Base-by-base conservation (phyloP, 495 filamentous ascomycete genomes). In the Chaetomidium leptoderma region DNA sequence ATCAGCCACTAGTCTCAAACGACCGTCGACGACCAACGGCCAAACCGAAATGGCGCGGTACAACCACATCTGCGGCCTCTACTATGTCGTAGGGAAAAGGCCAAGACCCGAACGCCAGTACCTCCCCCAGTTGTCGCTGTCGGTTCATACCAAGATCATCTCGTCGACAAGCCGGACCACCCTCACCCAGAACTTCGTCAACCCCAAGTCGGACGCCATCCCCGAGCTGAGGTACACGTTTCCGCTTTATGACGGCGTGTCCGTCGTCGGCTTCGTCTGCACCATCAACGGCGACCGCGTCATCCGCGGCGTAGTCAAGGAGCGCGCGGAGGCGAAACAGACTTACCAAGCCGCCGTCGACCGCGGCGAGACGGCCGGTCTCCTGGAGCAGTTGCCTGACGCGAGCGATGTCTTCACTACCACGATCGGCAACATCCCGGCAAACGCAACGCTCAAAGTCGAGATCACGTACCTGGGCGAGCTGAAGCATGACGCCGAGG, bases 201-300 rank as follows among this genome's bases (percentile, higher is more conserved):
- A 85, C 58, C 75, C 81, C 0, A 33, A 55, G 10, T 47, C 59
- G 1, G 66, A 76, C 1, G 33, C 32, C 2, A 68, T 66, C 62
- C 17, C 86, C 53, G 63, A 75, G 29, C 75, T 82, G 51, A 68
- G 69, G 21, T 89, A 90, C 68, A 77, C 76, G 2, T 89, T 89
- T 59, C 87, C 87, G 0, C 74, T 89, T 4, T 87, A 84, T 63
- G 82, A 86, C 62, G 84, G 84, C 21, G 80, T 86, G 3, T 83
- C 82, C 19, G 81, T 89, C 5, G 82, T 84, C 13, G 74, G 72
- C 26, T 89, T 89, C 55, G 76, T 72, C 2, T 85, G 81, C 61
- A 74, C 72, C 13, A 71, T 89, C 52, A 66, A 68, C 57, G 74
- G 72, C 36, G 69, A 76, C 36, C 66, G 71, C 44, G 63, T 70